Evolutionary conservation across 140 eudicot species (phyloP).

Genomic region (Anethum foeniculum): DNA sequence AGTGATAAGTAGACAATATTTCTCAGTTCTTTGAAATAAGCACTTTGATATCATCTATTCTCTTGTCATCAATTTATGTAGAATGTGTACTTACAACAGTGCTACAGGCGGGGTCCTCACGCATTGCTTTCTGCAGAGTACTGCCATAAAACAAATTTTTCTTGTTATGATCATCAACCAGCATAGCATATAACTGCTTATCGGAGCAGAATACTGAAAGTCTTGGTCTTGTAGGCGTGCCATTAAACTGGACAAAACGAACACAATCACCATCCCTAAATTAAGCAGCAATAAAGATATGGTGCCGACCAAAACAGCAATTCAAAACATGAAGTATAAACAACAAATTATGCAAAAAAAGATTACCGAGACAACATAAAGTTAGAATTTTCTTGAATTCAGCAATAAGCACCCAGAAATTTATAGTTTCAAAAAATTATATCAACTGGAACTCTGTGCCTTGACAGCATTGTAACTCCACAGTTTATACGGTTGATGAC

Average conservation of each 20-base stretch:
- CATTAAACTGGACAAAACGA: slow-evolving; percentile 55
- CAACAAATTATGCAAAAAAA: neutral
- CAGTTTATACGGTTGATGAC: neutral
- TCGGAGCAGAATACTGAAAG: slow-evolving; percentile 94
- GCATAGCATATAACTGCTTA: slow-evolving; percentile 76
- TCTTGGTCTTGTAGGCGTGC: slow-evolving; percentile 78
- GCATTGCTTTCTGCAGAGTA: slow-evolving; percentile 70
- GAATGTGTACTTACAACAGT: slow-evolving; percentile 47
- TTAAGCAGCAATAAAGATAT: neutral
- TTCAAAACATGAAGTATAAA: neutral
- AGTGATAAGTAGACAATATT: neutral
- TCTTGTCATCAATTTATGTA: neutral
- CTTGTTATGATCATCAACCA: slow-evolving; percentile 84
- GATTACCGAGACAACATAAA: neutral
- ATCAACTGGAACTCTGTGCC: neutral
- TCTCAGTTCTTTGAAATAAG: neutral
- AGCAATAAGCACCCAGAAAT: neutral
- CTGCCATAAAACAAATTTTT: slow-evolving; percentile 75
- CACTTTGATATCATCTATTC: neutral
- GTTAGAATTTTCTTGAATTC: neutral
- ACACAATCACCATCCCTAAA: slow-evolving; percentile 1
- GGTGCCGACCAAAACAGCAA: neutral
- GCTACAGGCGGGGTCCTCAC: slow-evolving; percentile 43
- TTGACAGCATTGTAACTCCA: neutral
- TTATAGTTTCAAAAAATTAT: neutral